Conservation (phyloP, 129 eudicot genomes). For the Smallanthus sonchifolius region DNA sequence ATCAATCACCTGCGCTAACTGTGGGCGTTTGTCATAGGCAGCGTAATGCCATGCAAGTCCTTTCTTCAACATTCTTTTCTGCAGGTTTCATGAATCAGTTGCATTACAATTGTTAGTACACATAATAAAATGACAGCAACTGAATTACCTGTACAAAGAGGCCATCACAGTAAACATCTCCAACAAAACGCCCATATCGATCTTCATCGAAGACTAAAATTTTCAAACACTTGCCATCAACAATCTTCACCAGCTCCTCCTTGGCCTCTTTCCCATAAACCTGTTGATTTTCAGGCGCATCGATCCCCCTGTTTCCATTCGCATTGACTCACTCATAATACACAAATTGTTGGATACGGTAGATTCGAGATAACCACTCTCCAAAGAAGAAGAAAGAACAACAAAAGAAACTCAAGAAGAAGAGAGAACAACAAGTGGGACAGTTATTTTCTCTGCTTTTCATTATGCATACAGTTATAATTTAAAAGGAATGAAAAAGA, state of each 20-base stretch:
- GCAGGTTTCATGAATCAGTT: slow-evolving; percentile 9
- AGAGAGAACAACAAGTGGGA: too few species aligned
- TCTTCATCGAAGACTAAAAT: slow-evolving; percentile 61
- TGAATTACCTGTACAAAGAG: slow-evolving; percentile 65
- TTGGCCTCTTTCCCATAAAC: slow-evolving; percentile 84
- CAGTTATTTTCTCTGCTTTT: too few species aligned
- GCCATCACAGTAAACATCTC: slow-evolving; percentile 81
- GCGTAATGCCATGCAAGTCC: slow-evolving; percentile 91
- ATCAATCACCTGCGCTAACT: slow-evolving; percentile 51
- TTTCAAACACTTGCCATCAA: slow-evolving; percentile 54
- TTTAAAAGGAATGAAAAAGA: too few species aligned
- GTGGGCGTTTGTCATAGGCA: slow-evolving; percentile 67
- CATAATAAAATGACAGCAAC: background rate
- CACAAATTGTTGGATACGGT: background rate
- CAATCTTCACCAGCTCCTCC: slow-evolving; percentile 61
- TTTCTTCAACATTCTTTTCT: slow-evolving; percentile 90
- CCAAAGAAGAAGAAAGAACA: too few species aligned
- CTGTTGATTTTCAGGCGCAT: slow-evolving; percentile 81
- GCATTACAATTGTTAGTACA: background rate
- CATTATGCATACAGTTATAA: too few species aligned
- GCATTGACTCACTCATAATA: background rate
- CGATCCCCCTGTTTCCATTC: slow-evolving; percentile 66
- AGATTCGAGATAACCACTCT: too few species aligned
- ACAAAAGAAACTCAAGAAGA: too few species aligned
- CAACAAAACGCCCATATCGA: slow-evolving; percentile 67